Percentiles rank a stretch among this genome's conserved stretches.
Evolutionary conservation across 78 protist species (phyloP).

Genomic region (Dictyostelium capitatum): DNA sequence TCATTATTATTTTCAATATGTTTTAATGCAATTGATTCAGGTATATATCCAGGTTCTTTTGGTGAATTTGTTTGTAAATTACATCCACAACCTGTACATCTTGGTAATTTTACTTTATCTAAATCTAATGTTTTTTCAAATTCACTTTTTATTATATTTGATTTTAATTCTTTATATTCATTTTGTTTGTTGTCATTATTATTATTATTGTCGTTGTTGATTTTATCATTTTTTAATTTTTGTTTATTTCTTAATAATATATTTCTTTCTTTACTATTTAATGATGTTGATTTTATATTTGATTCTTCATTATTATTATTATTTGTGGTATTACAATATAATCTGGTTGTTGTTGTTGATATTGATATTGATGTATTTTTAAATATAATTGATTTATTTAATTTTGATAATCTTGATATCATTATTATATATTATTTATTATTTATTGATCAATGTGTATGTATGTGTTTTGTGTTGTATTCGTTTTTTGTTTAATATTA

Average conservation of each 20-base stretch:
- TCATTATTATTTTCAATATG: background rate
- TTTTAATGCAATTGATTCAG: slow-evolving; percentile 56
- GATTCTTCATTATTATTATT: background rate
- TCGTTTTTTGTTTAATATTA: background rate
- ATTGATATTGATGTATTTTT: background rate
- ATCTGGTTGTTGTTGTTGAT: background rate
- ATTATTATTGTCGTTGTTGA: background rate
- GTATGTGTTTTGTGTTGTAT: background rate
- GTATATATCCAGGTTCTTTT: slow-evolving; percentile 64
- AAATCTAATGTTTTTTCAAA: background rate
- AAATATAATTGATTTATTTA: background rate
- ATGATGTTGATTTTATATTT: slow-evolving; percentile 1
- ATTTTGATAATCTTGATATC: background rate
- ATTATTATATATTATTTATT: background rate
- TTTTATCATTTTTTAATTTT: background rate
- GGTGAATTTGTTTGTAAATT: slow-evolving; percentile 28
- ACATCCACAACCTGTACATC: slow-evolving; percentile 81
- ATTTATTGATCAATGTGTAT: no score
- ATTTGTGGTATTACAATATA: background rate
- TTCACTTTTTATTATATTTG: background rate
- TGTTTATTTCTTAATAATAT: slow-evolving; percentile 4
- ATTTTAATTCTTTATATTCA: background rate
- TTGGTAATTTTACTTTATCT: background rate
- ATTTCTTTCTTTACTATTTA: slow-evolving; percentile 50
- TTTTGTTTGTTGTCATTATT: background rate